phyloP scores from a whole-genome alignment of 805 yeast genomes.

The Candida maltosa region DNA sequence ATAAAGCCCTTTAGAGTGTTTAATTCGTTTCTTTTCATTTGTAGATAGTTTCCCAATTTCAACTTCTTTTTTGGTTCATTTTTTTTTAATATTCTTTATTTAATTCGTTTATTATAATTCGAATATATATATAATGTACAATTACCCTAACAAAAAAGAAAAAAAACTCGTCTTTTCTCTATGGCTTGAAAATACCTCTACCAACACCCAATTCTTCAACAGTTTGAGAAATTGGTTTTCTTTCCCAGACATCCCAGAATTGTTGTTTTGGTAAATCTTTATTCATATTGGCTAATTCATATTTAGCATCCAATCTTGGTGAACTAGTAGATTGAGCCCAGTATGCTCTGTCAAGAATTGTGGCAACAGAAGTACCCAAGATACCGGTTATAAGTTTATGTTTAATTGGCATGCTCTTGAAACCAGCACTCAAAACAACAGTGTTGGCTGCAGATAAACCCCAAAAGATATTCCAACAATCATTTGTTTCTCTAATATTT shows the following conservation, averaged over 20 bases:
- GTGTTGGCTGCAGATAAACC: slow-evolving; percentile 50
- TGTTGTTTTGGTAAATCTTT: slow-evolving; percentile 39
- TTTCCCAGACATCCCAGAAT: slow-evolving; percentile 77
- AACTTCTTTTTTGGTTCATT: too few relatives aligned
- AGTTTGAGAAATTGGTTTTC: slow-evolving; percentile 81
- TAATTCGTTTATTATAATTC: too few relatives aligned
- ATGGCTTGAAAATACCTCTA: slow-evolving; percentile 50
- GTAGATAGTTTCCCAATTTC: too few relatives aligned
- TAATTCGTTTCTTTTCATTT: too few relatives aligned
- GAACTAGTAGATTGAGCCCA: slow-evolving; percentile 41
- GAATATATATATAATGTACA: slow-evolving; percentile 1
- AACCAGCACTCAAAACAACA: slow-evolving; percentile 42
- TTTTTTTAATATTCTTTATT: not conserved
- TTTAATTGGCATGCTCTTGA: slow-evolving; percentile 38
- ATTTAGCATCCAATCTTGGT: slow-evolving; percentile 35
- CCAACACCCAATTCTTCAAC: slow-evolving; percentile 71
- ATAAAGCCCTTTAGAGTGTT: slow-evolving; percentile 41
- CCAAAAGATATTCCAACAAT: slow-evolving; percentile 64
- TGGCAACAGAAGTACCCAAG: slow-evolving; percentile 36
- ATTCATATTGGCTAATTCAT: slow-evolving; percentile 37
- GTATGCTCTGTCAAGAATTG: slow-evolving; percentile 34
- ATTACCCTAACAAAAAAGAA: not conserved
- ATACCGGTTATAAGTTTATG: slow-evolving; percentile 40
- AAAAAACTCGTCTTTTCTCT: slow-evolving; percentile 7
- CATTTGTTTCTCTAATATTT: slow-evolving; percentile 61